A percentile compares a stretch with the other conserved stretches of the same genome.
Conservation (phyloP, 225 moss, liverwort and hornwort species). For the Antitrichia curtipendula region DNA sequence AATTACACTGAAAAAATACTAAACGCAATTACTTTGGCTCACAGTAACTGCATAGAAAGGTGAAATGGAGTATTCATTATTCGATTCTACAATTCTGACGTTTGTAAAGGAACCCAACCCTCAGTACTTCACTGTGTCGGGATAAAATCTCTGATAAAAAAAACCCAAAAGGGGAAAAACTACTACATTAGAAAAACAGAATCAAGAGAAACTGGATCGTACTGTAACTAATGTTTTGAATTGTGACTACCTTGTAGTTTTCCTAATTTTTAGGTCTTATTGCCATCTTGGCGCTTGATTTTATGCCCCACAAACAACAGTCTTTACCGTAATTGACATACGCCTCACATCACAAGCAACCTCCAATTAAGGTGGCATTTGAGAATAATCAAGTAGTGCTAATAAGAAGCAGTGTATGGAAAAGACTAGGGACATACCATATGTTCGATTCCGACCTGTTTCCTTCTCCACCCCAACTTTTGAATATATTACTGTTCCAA, state of each 20-base stretch:
- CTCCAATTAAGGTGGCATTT: not conserved
- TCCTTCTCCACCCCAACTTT: constrained; percentile 64
- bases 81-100: not conserved
- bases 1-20: not conserved
- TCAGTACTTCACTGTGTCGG: no score
- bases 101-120: not conserved
- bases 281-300: not conserved
- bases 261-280: not conserved
- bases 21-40: not conserved
- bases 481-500: constrained; percentile 35
- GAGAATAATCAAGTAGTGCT: not conserved
- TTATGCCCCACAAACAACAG: not conserved
- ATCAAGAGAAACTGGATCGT: not conserved
- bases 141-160: not conserved
- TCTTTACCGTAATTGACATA: not conserved
- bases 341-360: not conserved
- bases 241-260: not conserved
- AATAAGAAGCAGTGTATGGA: not conserved
- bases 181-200: not conserved
- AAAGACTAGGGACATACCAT: constrained; percentile 19
- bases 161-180: not conserved
- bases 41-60: no score
- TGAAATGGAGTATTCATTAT: not conserved
- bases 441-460: constrained; percentile 53
- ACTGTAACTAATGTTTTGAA: not conserved